These are phyloP conservation scores for Exidia glandulosa DNA, from an alignment of 768 basidiomycete genomes.

Conservation along the genomic window DNA sequence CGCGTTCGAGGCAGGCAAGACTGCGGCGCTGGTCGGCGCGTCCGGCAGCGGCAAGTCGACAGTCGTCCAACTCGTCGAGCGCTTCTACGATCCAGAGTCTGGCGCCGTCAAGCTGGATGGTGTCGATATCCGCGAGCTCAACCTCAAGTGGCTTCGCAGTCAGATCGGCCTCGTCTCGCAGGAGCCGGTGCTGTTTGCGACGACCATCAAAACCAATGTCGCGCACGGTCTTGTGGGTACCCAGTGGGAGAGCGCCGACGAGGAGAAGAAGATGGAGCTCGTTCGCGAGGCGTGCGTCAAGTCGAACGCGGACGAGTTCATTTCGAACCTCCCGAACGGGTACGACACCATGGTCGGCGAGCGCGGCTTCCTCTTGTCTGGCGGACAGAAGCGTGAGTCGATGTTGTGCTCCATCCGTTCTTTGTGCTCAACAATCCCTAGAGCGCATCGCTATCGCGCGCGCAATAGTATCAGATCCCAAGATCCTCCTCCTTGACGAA, in stretches of 20 bases:
- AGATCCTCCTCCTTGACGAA: conserved; percentile 80
- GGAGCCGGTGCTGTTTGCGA: conserved; percentile 79
- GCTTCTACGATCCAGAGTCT: conserved; percentile 74
- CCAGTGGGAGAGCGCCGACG: conserved; percentile 47
- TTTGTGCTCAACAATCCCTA: no score
- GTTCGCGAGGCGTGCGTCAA: conserved; percentile 82
- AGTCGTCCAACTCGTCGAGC: conserved; percentile 66
- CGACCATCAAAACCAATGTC: conserved; percentile 72
- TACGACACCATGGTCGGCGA: conserved; percentile 88
- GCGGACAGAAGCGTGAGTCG: conserved; percentile 58
- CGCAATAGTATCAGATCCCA: conserved; percentile 80
- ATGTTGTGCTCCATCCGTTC: not conserved
- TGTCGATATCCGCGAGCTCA: conserved; percentile 58
- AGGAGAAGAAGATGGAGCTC: conserved; percentile 66
- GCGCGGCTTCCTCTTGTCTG: conserved; percentile 73
- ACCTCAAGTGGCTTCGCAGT: conserved; percentile 74
- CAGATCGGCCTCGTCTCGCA: conserved; percentile 86
- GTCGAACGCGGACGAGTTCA: conserved; percentile 85
- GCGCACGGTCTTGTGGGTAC: conserved; percentile 78
- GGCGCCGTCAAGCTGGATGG: conserved; percentile 71
- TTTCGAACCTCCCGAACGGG: conserved; percentile 65
- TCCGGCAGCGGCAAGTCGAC: conserved; percentile 24
- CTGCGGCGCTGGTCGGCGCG: conserved; percentile 61
- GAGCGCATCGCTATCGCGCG: conserved; percentile 84
- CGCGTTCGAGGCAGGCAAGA: conserved; percentile 65